Percentiles rank a stretch among this genome's conserved stretches.
phyloP scores from a whole-genome alignment of 441 rosid species.

The Cnidoscolus chayamansa region DNA sequence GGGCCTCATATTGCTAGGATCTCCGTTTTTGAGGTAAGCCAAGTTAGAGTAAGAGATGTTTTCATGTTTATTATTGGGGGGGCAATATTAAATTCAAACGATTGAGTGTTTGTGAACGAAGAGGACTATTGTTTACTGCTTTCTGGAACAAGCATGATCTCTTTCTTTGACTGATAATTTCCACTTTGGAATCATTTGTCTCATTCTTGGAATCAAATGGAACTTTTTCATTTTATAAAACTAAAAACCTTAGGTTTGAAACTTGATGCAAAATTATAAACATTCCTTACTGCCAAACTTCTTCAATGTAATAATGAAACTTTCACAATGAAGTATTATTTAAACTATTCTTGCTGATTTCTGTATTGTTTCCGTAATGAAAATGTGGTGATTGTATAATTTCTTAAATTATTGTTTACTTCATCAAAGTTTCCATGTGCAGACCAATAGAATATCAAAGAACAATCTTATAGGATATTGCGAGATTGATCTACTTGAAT shows the following conservation, averaged over 20 bases:
- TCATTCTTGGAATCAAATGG: not conserved
- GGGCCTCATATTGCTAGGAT: conserved; percentile 80
- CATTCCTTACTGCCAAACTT: not conserved
- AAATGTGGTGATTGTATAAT: not conserved
- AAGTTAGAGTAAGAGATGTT: conserved; percentile 3
- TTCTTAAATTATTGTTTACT: conserved; percentile 7
- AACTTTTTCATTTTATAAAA: not conserved
- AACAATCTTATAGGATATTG: conserved; percentile 70
- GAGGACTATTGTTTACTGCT: not conserved
- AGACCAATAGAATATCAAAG: conserved; percentile 78
- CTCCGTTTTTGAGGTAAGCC: conserved; percentile 76
- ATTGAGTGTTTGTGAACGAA: not conserved
- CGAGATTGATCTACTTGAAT: conserved; percentile 78
- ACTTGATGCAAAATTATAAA: no score
- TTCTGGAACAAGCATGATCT: conserved; percentile 1
- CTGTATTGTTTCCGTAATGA: not conserved
- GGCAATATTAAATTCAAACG: not conserved
- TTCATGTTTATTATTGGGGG: not conserved
- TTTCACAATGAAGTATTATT: not conserved
- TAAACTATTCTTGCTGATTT: not conserved
- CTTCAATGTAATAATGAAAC: not conserved
- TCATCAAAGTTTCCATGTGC: conserved; percentile 29
- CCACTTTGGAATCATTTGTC: not conserved
- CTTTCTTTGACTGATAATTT: not conserved
- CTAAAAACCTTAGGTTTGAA: not conserved